Percentiles rank a stretch among this genome's conserved stretches.
Conservation (phyloP, 805 yeast species). For the Kazachstania africana region DNA sequence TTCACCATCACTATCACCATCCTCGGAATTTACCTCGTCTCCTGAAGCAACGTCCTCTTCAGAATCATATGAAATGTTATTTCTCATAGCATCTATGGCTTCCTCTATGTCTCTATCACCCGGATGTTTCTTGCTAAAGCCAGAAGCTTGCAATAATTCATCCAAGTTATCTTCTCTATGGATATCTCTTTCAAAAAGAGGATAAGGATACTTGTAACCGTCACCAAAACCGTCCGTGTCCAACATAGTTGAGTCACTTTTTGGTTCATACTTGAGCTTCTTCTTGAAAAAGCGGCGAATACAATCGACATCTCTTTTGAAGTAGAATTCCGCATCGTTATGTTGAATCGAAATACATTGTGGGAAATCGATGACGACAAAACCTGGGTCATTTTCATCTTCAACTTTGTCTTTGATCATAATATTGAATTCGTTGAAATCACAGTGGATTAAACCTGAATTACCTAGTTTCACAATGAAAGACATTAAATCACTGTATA, state of each 20-base stretch:
- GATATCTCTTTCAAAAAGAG: slow-evolving; percentile 70
- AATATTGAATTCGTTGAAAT: slow-evolving; percentile 92
- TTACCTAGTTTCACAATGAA: slow-evolving; percentile 76
- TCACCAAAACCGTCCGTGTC: slow-evolving; percentile 76
- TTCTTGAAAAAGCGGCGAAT: slow-evolving; percentile 71
- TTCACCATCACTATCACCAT: slow-evolving; percentile 29
- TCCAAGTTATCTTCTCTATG: slow-evolving; percentile 60
- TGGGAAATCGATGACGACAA: slow-evolving; percentile 94
- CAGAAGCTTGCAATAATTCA: slow-evolving; percentile 84
- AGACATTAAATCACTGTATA: slow-evolving; percentile 78
- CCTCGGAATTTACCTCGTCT: slow-evolving; percentile 45
- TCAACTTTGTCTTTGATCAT: slow-evolving; percentile 53
- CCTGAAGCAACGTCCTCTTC: slow-evolving; percentile 19
- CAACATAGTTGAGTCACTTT: slow-evolving; percentile 53
- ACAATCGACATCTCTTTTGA: slow-evolving; percentile 88
- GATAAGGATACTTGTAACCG: slow-evolving; percentile 66
- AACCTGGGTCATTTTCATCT: slow-evolving; percentile 45
- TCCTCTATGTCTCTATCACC: slow-evolving; percentile 56
- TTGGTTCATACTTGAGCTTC: slow-evolving; percentile 65
- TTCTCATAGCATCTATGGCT: slow-evolving; percentile 61
- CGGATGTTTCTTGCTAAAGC: slow-evolving; percentile 48
- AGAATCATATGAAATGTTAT: slow-evolving; percentile 24
- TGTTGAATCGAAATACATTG: slow-evolving; percentile 94
- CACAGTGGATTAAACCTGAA: slow-evolving; percentile 92
- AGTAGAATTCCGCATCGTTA: slow-evolving; percentile 74